Base-by-base conservation (phyloP, 1,284 basidiomycete genomes). In the Amylostereum chailletii region DNA sequence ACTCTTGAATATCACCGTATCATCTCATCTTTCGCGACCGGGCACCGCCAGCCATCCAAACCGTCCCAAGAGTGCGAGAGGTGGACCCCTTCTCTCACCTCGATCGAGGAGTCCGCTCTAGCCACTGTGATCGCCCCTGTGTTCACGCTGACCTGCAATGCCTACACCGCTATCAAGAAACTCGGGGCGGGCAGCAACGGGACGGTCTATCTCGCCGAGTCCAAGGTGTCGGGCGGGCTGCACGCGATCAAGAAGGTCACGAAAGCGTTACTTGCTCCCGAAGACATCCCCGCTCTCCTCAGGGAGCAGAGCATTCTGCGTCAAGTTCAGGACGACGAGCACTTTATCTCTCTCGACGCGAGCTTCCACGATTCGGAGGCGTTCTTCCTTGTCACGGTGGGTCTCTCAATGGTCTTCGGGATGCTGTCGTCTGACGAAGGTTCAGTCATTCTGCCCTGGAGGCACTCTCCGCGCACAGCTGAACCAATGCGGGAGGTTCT, bases 221-320 rank as follows among this genome's bases (percentile, higher is more conserved):
- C 37, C 36, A 11, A 31, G n/a, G 7, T 27, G 6, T 29, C 34
- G 8, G n/a, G 30, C 19, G 11, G 19, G 34, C 34, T 46, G 8
- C 32, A 34, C 27, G 45, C 45, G 6, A 26, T 46, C 45, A 46
- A 46, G 45, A 46, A 38, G 45, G 39, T 46, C 5, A 27, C 19
- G 34, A 46, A 46, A 37, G 34, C 11, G 7, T 46, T 37, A 6
- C 45, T 46, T 29, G 45, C 30, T 37, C 29, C 34, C 2, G 34
- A 10, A 6, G 34, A 33, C 34, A 39, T 39, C 10, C 11, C 27
- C n/a, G 9, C 30, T 34, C 11, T 46, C 9, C n/a, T 46, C 27
- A 26, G 19, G 11, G 45, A 46, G 45, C 45, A 37, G 45, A 34
- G 45, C 45, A 30, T 30, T 19, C 27, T 46, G 10, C 34, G 36